phyloP scores from a whole-genome alignment of 192 early-diverging fungal species.

The Gaertneriomyces sp. region DNA sequence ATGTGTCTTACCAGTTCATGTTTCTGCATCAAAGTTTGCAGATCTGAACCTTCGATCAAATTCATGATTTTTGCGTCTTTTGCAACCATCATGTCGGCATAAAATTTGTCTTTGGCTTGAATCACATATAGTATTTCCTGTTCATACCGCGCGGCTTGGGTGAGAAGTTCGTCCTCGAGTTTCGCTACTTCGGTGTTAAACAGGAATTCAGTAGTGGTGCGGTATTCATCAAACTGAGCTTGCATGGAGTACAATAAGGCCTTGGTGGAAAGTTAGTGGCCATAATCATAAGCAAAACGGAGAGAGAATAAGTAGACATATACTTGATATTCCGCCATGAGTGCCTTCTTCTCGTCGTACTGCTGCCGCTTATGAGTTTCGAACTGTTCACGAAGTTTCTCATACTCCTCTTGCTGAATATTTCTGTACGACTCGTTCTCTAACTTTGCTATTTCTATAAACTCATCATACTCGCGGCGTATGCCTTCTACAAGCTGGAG shows the following conservation, averaged over 20 bases:
- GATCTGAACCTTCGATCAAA: slow-evolving; percentile 56
- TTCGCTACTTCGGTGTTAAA: slow-evolving; percentile 55
- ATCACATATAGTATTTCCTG: slow-evolving; percentile 64
- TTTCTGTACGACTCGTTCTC: slow-evolving; percentile 51
- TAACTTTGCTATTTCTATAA: slow-evolving; percentile 55
- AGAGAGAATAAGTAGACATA: neutral
- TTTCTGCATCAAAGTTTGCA: slow-evolving; percentile 60
- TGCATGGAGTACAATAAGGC: slow-evolving; percentile 53
- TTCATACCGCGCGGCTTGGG: slow-evolving; percentile 52
- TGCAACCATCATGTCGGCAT: slow-evolving; percentile 62
- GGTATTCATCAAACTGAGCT: slow-evolving; percentile 59
- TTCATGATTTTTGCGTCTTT: slow-evolving; percentile 68
- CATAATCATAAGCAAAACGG: neutral
- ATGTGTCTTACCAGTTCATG: slow-evolving; percentile 49
- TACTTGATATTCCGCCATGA: slow-evolving; percentile 51
- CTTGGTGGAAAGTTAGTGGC: slow-evolving; percentile 22
- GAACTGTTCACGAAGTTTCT: slow-evolving; percentile 41
- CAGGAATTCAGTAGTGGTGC: slow-evolving; percentile 51
- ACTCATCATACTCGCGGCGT: slow-evolving; percentile 58
- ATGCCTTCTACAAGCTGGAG: slow-evolving; percentile 50
- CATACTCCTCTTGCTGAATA: slow-evolving; percentile 47
- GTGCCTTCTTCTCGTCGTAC: slow-evolving; percentile 55
- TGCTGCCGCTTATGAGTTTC: slow-evolving; percentile 44
- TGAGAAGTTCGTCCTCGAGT: slow-evolving; percentile 56
- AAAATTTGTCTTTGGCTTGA: slow-evolving; percentile 66